Evolutionary conservation across 139 green algal genomes (phyloP).

Genomic region (Chlamydomonas eustigma): DNA sequence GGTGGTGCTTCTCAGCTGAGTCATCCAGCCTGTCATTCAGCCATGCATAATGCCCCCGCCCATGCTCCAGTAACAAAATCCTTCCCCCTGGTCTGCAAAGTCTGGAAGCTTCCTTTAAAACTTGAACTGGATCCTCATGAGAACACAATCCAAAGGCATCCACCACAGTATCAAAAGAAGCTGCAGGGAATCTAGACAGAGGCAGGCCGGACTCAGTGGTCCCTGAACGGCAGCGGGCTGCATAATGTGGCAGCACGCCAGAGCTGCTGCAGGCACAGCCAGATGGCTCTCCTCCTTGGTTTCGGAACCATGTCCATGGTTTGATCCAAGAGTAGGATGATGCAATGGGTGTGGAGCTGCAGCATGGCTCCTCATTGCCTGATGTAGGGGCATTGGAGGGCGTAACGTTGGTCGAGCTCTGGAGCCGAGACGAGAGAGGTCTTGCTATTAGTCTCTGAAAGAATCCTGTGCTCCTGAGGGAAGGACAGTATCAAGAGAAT

Average conservation of each 20-base stretch:
- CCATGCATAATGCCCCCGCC: slow-evolving; percentile 23
- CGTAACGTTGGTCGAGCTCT: too few relatives aligned
- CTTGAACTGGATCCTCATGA: slow-evolving; percentile 33
- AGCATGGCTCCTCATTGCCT: background rate
- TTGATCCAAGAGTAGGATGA: background rate
- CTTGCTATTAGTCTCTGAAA: background rate
- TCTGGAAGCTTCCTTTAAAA: slow-evolving; percentile 29
- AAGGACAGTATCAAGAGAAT: background rate
- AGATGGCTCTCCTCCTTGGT: background rate
- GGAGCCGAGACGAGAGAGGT: too few relatives aligned
- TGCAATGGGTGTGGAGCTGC: background rate
- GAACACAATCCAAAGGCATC: slow-evolving; percentile 52
- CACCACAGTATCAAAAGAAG: slow-evolving; percentile 69
- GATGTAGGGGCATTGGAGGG: too few relatives aligned
- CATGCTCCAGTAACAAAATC: slow-evolving; percentile 42
- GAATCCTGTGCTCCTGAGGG: background rate
- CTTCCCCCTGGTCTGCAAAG: slow-evolving; percentile 31
- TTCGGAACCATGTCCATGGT: slow-evolving; percentile 3
- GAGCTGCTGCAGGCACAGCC: background rate
- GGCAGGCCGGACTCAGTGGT: slow-evolving; percentile 12
- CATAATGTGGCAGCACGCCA: too few relatives aligned
- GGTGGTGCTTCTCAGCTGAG: slow-evolving; percentile 34
- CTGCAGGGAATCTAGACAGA: slow-evolving; percentile 32
- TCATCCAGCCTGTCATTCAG: slow-evolving; percentile 32
- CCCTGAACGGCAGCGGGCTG: slow-evolving; percentile 9